Conservation (phyloP, 805 yeast species). For the Suhomyces kilbournensis region DNA sequence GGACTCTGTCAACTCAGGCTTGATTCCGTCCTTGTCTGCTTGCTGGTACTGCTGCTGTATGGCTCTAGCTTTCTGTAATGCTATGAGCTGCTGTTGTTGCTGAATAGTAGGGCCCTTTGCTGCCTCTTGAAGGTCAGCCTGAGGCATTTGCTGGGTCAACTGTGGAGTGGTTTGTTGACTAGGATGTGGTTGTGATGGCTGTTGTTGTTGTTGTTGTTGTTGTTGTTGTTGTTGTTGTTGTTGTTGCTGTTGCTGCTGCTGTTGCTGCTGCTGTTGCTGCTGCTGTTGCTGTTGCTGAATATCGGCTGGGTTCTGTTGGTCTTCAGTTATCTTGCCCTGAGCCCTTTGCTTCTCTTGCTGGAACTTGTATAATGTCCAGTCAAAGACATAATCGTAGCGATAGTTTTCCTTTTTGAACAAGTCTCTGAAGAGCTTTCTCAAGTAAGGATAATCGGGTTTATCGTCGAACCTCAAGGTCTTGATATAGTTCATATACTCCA, state of each 20-base stretch:
- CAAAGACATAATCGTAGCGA: slow-evolving; percentile 90
- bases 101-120: neutral
- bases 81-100: slow-evolving; percentile 6
- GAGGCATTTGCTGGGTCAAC: slow-evolving; percentile 14
- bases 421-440: slow-evolving; percentile 87
- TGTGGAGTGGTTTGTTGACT: slow-evolving; percentile 3
- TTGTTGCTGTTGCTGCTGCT: slow-evolving; percentile 12
- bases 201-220: slow-evolving; percentile 8
- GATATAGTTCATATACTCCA: slow-evolving; percentile 82
- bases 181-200: slow-evolving; percentile 1
- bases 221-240: slow-evolving; percentile 9
- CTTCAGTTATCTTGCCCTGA: slow-evolving; percentile 34
- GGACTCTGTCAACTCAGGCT: neutral
- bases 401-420: slow-evolving; percentile 84
- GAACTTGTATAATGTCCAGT: slow-evolving; percentile 90
- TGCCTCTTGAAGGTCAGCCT: neutral
- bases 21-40: neutral
- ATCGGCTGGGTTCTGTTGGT: slow-evolving; percentile 17
- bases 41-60: slow-evolving; percentile 21
- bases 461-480: slow-evolving; percentile 92
- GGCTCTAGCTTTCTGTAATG: slow-evolving; percentile 6
- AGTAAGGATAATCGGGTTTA: slow-evolving; percentile 88
- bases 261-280: slow-evolving; percentile 13
- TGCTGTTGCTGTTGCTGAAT: slow-evolving; percentile 13
- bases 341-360: slow-evolving; percentile 56